Evolutionary conservation across 176 grass and related monocot species (phyloP).

Genomic region (Oryza glumipatula): DNA sequence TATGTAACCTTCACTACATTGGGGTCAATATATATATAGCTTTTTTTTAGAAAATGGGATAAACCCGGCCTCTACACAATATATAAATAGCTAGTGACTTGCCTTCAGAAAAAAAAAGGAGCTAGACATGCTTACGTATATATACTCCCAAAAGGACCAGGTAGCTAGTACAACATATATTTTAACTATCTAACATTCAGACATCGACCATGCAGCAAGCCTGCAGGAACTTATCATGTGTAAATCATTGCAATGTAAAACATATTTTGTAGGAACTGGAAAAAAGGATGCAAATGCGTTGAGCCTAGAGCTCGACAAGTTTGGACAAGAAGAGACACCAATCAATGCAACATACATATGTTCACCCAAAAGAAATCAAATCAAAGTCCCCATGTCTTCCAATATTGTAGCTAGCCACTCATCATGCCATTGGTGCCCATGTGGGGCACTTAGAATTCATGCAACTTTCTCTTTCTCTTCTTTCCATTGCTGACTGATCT

Average conservation of each 20-base stretch:
- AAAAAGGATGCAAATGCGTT: conserved; percentile 23
- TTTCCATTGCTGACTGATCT: conserved; percentile 44
- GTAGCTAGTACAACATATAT: too few relatives aligned
- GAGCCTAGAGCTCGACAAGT: not conserved
- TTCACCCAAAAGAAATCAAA: conserved; percentile 3
- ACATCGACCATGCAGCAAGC: not conserved
- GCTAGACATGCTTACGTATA: not conserved
- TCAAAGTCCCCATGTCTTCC: conserved; percentile 15
- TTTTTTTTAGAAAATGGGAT: too few relatives aligned
- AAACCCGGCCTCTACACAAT: too few relatives aligned
- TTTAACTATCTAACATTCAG: not conserved
- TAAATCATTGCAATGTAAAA: conserved; percentile 24
- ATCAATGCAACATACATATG: not conserved
- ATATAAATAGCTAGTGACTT: not conserved
- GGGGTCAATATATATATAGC: too few relatives aligned
- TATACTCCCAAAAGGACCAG: too few relatives aligned
- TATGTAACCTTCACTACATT: not conserved
- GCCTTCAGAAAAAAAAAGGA: not conserved
- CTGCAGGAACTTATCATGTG: conserved; percentile 7
- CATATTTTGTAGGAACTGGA: conserved; percentile 29
- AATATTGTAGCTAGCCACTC: conserved; percentile 29
- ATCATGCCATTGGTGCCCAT: conserved; percentile 40
- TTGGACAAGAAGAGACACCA: conserved; percentile 35
- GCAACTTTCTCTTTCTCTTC: conserved; percentile 48
- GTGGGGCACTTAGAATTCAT: conserved; percentile 41